A percentile compares a stretch with the other conserved stretches of the same genome.
phyloP scores from a whole-genome alignment of 148 eudicot species.

The Pouteria glomerata region DNA sequence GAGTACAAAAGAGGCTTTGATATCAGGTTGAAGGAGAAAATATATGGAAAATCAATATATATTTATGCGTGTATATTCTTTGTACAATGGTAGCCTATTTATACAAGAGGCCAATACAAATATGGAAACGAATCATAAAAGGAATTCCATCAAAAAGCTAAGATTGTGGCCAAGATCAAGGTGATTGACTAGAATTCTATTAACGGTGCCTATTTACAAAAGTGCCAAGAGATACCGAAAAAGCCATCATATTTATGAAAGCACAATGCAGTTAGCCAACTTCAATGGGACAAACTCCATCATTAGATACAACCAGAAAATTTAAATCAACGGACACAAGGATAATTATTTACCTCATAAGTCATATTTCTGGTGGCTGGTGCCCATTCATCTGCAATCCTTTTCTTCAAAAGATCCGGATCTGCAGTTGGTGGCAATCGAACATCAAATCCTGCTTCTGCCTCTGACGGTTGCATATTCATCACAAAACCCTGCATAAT shows the following conservation, averaged over 20 bases:
- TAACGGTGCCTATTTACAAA: neutral
- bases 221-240: neutral
- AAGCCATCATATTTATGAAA: neutral
- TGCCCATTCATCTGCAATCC: conserved; percentile 89
- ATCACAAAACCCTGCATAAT: conserved; percentile 74
- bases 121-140: no score
- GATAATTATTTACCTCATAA: conserved; percentile 44
- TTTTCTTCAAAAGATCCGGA: conserved; percentile 50
- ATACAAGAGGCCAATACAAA: no score
- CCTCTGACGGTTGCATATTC: conserved; percentile 99
- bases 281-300: neutral
- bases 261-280: neutral
- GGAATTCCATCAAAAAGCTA: no score
- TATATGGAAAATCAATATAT: no score
- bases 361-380: conserved; percentile 88
- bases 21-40: no score
- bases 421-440: conserved; percentile 72
- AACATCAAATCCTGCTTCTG: conserved; percentile 80
- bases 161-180: no score
- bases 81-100: no score
- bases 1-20: no score
- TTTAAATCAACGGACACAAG: neutral
- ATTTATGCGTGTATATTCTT: no score
- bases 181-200: neutral
- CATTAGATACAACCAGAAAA: neutral